Base-by-base conservation (phyloP, 2,329 filamentous ascomycete species). In the Stachybotrys echinatus region DNA sequence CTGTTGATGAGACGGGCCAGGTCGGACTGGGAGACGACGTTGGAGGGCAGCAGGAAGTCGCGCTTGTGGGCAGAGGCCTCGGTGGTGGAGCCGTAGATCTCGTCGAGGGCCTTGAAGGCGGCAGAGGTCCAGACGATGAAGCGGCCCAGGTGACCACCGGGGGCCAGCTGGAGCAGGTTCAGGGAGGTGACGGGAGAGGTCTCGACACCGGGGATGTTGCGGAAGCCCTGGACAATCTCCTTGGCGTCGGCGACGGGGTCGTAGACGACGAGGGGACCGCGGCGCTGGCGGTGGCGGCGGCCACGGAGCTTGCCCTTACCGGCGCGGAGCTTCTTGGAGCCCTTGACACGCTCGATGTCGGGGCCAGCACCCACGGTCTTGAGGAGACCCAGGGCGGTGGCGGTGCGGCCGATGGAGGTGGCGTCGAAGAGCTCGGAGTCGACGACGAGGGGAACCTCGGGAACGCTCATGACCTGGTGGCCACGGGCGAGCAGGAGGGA, bases 111-210 rank as follows among this genome's bases (percentile, higher is more conserved):
- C 77, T 91, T 86, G 83, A 99, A 97, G 59, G 94, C 94, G 60
- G 89, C 83, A 48, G 95, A 99, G 66, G 94, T 94, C 94, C 94
- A 99, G 84, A 99, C 83, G 75, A 99, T 84, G 85, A 99, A 99
- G 70, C 94, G 94, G 66, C 94, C 94, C 65, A 99, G 89, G 80
- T 99, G 94, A 68, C 94, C 95, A 83, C 94, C 94, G 64, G 94
- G 94, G 62, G 94, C 94, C 72, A 99, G 90, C 84, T 99, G 94
- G 74, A 99, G 90, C 68, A 97, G 92, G 85, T 97, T 96, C 68
- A 99, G 85, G 60, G 90, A 80, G 78, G 87, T 92, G 75, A 96
- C 92, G 63, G 92, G 87, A 70, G 83, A 92, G 61, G 91, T 96
- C 88, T 99, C 94, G 63, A 97, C 92, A 79, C 94, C 94, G 68